Evolutionary conservation across 2,329 filamentous ascomycete genomes (phyloP).

Genomic region (Penicillium sp.): DNA sequence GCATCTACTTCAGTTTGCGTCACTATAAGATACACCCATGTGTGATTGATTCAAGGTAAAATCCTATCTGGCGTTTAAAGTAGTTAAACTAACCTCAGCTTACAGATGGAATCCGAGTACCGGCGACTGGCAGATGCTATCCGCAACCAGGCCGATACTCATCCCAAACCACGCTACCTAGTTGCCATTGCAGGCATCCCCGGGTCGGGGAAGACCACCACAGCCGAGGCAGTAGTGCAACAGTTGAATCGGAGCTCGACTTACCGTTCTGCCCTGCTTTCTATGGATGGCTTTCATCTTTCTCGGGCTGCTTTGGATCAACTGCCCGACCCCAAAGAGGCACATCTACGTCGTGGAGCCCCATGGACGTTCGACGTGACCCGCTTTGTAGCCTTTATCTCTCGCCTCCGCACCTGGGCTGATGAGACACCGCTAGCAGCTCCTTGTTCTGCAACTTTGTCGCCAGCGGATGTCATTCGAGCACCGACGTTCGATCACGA

Average conservation of each 20-base stretch:
- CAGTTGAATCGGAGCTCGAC: conserved; percentile 19
- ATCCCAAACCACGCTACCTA: conserved; percentile 19
- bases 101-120: conserved; percentile 25
- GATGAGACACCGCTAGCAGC: conserved; percentile 13
- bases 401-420: conserved; percentile 23
- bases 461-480: conserved; percentile 14
- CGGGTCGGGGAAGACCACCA: conserved; percentile 36
- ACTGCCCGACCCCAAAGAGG: conserved; percentile 32
- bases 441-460: conserved; percentile 4
- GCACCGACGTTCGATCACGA: conserved; percentile 37
- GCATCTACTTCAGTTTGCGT: background rate
- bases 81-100: background rate
- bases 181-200: conserved; percentile 32
- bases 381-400: conserved; percentile 28
- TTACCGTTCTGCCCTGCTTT: conserved; percentile 21
- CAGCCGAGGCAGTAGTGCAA: conserved; percentile 26
- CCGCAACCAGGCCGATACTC: conserved; percentile 12
- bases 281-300: conserved; percentile 41
- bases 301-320: conserved; percentile 27
- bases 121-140: conserved; percentile 16
- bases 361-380: conserved; percentile 38
- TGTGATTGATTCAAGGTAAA: conserved; percentile 5
- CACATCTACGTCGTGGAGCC: conserved; percentile 35
- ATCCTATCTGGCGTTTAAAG: background rate
- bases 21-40: background rate